Evolutionary conservation across 139 green algal genomes (phyloP), one percentile per base, ranked within the genome.

Genomic region (Mesostigma viride): DNA sequence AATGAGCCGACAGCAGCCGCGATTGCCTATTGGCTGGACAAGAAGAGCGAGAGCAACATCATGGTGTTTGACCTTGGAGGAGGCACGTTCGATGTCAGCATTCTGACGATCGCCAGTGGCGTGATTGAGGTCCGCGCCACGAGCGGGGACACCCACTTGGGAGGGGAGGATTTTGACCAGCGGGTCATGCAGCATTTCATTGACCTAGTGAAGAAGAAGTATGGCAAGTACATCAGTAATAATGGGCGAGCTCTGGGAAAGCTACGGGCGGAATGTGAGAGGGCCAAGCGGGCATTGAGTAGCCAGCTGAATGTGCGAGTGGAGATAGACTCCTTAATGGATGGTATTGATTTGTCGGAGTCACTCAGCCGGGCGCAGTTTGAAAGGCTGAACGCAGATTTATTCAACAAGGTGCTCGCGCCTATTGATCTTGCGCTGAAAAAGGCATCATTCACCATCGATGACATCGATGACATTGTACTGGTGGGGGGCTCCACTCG

Each of bases 151-250:
- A 79, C 72, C 22, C 71, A 82, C 32, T 36, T 82, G 2, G 72
- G 72, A 24, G 76, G 71, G 27, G 70, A 71, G 45, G 75, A 81
- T 61, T 70, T 77, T 28, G 67, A 79, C 82, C 86, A 96, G 72
- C 81, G 85, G 35, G 76, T 96, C 0, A 94, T 96, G 86, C 80
- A 96, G 76, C 94, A 97, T 82, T 94, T 96, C 78, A 91, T 96
- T 75, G 94, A 95, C 83, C 81, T 95, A 6, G 88, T 97, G 77
- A 95, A 96, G 82, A 84, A n/a, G n/a, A n/a, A n/a, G n/a, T n/a
- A n/a, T n/a, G n/a, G n/a, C n/a, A n/a, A n/a, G n/a, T n/a, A n/a
- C n/a, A n/a, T n/a, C n/a, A n/a, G n/a, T n/a, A n/a, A n/a, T n/a
- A n/a, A n/a, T n/a, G n/a, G n/a, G n/a, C n/a, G n/a, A n/a, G n/a